These are phyloP conservation scores for Penicillium polonicum DNA, from an alignment of 2,329 filamentous ascomycete species.

Conservation along the genomic window DNA sequence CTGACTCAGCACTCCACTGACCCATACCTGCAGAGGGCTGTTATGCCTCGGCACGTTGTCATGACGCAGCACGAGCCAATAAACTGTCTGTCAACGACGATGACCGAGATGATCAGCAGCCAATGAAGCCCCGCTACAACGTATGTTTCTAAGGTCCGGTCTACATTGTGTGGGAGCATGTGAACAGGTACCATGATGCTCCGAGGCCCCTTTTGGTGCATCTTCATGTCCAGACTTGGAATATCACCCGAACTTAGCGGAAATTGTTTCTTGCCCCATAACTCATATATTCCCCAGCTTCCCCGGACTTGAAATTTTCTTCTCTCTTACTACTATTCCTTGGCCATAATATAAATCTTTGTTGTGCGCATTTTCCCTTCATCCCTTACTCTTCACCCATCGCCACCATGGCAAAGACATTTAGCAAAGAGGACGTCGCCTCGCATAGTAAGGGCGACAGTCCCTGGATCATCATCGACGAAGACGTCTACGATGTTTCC, in stretches of 20 bases:
- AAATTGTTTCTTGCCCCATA: constrained; percentile 11
- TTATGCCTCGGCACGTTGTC: constrained; percentile 20
- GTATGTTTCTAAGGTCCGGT: constrained; percentile 3
- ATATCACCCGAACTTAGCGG: constrained; percentile 7
- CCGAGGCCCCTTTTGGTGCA: constrained; percentile 21
- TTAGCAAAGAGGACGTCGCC: constrained; percentile 80
- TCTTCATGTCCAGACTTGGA: constrained; percentile 9
- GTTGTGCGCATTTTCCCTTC: not conserved
- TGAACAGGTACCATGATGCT: constrained; percentile 10
- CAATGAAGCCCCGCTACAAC: constrained; percentile 14
- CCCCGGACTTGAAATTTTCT: constrained; percentile 21
- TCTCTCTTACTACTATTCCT: constrained; percentile 9
- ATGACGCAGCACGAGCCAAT: constrained; percentile 25
- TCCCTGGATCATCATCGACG: constrained; percentile 87
- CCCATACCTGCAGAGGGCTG: not conserved
- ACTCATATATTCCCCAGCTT: constrained; percentile 25
- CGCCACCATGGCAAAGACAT: constrained; percentile 77
- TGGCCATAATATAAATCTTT: not conserved
- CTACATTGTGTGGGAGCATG: not conserved
- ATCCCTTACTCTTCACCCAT: not conserved
- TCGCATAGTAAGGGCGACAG: constrained; percentile 85
- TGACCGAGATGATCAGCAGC: constrained; percentile 22
- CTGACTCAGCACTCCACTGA: constrained; percentile 2
- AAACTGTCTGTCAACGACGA: constrained; percentile 9
- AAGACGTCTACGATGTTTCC: constrained; percentile 93